Evolutionary conservation across 2,329 filamentous ascomycete species (phyloP).

Genomic region (Stagonosporopsis rhizophila): DNA sequence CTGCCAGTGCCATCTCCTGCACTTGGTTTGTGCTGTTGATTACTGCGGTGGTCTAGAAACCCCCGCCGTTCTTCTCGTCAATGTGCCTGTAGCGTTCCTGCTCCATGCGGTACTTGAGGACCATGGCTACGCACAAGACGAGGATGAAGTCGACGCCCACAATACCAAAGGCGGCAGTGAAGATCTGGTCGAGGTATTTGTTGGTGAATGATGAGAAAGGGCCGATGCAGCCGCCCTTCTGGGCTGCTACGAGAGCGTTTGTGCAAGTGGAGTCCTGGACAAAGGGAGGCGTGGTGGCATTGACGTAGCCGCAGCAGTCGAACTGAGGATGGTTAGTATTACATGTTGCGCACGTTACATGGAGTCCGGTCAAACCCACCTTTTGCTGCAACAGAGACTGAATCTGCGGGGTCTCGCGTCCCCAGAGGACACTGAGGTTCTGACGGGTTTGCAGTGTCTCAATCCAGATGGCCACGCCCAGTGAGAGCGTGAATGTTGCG

Average conservation of each 20-base stretch:
- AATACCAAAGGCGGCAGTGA: conserved; percentile 80
- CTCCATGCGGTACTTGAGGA: conserved; percentile 83
- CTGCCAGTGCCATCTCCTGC: not conserved
- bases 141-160: conserved; percentile 73
- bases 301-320: conserved; percentile 80
- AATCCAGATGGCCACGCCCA: conserved; percentile 69
- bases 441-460: conserved; percentile 72
- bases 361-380: conserved; percentile 55
- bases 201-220: conserved; percentile 74
- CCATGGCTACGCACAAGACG: conserved; percentile 73
- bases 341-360: conserved; percentile 18
- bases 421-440: conserved; percentile 68
- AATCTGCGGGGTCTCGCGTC: conserved; percentile 60
- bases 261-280: conserved; percentile 72
- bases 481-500: conserved; percentile 68
- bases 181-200: conserved; percentile 75
- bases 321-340: conserved; percentile 61
- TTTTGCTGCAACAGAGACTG: conserved; percentile 75
- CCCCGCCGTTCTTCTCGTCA: conserved; percentile 71
- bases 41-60: conserved; percentile 27
- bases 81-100: conserved; percentile 79
- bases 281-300: conserved; percentile 75
- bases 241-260: conserved; percentile 72
- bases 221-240: conserved; percentile 72
- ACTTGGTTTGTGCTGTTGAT: no score